phyloP scores from a whole-genome alignment of 805 yeast species.

The Sugiyamaella marilandica region DNA sequence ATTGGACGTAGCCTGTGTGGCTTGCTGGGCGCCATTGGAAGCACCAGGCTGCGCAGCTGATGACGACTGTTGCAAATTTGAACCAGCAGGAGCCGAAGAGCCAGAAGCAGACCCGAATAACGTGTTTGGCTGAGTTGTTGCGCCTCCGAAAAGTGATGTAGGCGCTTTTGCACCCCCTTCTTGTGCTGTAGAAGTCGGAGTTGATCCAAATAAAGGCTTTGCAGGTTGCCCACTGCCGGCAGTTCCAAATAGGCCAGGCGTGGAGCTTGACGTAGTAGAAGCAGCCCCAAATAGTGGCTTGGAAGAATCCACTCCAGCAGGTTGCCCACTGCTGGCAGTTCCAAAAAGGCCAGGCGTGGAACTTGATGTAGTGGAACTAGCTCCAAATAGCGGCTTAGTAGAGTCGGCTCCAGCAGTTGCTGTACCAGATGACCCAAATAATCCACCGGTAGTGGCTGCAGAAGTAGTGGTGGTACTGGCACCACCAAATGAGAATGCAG shows the following conservation, averaged over 20 bases:
- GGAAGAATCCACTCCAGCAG: slow-evolving; percentile 10
- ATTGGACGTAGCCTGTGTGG: slow-evolving; percentile 4
- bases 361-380: slow-evolving; percentile 8
- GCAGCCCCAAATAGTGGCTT: slow-evolving; percentile 13
- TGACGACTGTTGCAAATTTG: neutral
- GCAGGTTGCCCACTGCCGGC: slow-evolving; percentile 10
- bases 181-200: slow-evolving; percentile 10
- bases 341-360: slow-evolving; percentile 9
- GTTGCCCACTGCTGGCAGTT: slow-evolving; percentile 5
- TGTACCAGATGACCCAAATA: neutral
- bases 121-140: slow-evolving; percentile 11
- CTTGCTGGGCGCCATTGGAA: neutral
- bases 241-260: slow-evolving; percentile 5
- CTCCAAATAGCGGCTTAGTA: slow-evolving; percentile 11
- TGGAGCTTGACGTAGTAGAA: slow-evolving; percentile 8
- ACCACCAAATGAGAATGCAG: slow-evolving; percentile 19
- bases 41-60: neutral
- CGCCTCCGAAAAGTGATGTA: slow-evolving; percentile 21
- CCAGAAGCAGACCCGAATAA: slow-evolving; percentile 12
- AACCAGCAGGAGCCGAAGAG: neutral
- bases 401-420: slow-evolving; percentile 5
- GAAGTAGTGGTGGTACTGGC: slow-evolving; percentile 13
- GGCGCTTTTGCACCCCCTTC: slow-evolving; percentile 14
- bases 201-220: slow-evolving; percentile 28
- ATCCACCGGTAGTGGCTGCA: neutral